phyloP scores from a whole-genome alignment of 2,329 filamentous ascomycete genomes.

The Mariannaea elegans region DNA sequence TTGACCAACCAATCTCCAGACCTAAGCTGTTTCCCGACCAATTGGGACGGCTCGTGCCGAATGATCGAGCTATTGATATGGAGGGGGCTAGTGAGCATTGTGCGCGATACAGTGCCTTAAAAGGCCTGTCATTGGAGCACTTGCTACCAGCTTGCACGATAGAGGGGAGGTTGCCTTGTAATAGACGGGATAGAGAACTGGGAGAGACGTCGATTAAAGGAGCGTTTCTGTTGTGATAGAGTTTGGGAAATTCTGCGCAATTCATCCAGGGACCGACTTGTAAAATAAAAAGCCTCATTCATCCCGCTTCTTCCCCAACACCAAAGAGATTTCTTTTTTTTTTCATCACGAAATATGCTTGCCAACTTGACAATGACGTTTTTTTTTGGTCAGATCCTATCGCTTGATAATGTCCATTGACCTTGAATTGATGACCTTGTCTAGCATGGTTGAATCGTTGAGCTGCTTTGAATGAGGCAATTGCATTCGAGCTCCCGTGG shows the following conservation, averaged over 20 bases:
- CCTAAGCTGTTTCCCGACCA: slow-evolving; percentile 47
- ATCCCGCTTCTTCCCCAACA: slow-evolving; percentile 48
- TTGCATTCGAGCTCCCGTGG: slow-evolving; percentile 43
- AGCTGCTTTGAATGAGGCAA: slow-evolving; percentile 38
- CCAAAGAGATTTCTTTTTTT: slow-evolving; percentile 43
- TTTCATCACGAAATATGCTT: slow-evolving; percentile 24
- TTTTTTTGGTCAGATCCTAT: slow-evolving; percentile 8
- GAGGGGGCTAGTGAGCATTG: slow-evolving; percentile 40
- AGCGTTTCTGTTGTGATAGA: slow-evolving; percentile 48
- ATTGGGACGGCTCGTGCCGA: slow-evolving; percentile 48
- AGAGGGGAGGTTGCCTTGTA: slow-evolving; percentile 49
- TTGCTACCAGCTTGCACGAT: slow-evolving; percentile 45
- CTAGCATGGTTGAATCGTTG: slow-evolving; percentile 18
- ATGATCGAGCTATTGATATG: slow-evolving; percentile 47
- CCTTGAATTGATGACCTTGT: slow-evolving; percentile 29
- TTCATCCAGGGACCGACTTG: slow-evolving; percentile 49
- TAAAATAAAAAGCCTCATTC: slow-evolving; percentile 56
- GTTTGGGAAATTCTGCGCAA: slow-evolving; percentile 46
- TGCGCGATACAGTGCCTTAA: slow-evolving; percentile 40
- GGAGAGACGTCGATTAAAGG: slow-evolving; percentile 45
- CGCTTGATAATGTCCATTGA: slow-evolving; percentile 33
- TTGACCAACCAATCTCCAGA: slow-evolving; percentile 39
- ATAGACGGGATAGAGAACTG: slow-evolving; percentile 54
- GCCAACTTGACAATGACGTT: slow-evolving; percentile 17
- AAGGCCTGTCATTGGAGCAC: slow-evolving; percentile 38